phyloP scores from a whole-genome alignment of 2,329 filamentous ascomycete genomes.

The Exophiala aquamarina region DNA sequence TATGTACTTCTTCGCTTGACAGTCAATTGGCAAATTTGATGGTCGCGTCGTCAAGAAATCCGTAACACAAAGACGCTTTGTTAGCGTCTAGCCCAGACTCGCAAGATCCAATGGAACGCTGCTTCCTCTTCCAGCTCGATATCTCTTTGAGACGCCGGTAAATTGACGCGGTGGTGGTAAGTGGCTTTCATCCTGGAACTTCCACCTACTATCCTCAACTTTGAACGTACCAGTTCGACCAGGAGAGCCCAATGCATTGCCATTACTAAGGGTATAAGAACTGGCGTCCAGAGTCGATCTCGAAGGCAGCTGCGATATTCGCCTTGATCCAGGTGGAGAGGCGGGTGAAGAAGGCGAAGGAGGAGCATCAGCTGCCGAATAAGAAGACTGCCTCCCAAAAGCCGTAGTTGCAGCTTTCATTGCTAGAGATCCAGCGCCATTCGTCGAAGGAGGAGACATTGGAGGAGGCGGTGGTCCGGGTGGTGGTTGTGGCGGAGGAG shows the following conservation, averaged over 20 bases:
- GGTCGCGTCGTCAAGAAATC: neutral
- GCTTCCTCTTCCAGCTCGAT: constrained; percentile 87
- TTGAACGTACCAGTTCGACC: constrained; percentile 14
- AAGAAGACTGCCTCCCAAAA: constrained; percentile 43
- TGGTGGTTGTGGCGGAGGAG: constrained; percentile 40
- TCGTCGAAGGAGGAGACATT: constrained; percentile 38
- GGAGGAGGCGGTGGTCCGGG: constrained; percentile 30
- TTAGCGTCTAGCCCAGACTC: constrained; percentile 20
- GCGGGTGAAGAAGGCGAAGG: constrained; percentile 42
- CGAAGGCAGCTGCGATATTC: constrained; percentile 41
- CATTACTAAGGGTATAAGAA: constrained; percentile 72
- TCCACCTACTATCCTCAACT: constrained; percentile 79
- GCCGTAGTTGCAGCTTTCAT: constrained; percentile 61
- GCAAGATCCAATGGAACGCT: constrained; percentile 84
- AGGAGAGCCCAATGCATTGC: constrained; percentile 34
- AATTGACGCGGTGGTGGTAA: constrained; percentile 86
- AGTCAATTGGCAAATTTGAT: neutral
- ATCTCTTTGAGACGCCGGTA: constrained; percentile 70
- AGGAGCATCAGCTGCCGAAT: constrained; percentile 39
- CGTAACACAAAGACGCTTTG: too few relatives aligned
- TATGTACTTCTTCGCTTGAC: neutral
- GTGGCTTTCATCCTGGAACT: constrained; percentile 77
- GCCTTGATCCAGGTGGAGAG: constrained; percentile 44
- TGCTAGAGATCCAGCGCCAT: constrained; percentile 48
- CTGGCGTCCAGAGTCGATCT: constrained; percentile 71